Conservation (phyloP, 78 protist genomes). For the Capsaspora owczarzaki region DNA sequence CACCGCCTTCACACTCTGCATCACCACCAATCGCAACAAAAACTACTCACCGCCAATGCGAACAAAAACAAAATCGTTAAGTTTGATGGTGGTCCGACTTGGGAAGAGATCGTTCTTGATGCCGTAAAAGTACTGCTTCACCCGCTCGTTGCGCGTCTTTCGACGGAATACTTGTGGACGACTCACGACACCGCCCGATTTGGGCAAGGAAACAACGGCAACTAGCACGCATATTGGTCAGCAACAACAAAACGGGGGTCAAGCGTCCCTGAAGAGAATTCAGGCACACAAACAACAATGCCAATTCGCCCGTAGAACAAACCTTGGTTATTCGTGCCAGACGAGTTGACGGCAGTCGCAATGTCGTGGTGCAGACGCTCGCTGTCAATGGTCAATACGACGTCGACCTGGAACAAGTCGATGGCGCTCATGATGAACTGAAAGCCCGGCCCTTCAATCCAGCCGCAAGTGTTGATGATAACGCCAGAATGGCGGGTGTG, state of each 20-base stretch:
- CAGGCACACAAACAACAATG: too few relatives aligned
- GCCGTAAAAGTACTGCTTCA: constrained; percentile 57
- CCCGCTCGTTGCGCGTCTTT: constrained; percentile 24
- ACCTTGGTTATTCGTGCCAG: too few relatives aligned
- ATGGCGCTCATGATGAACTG: constrained; percentile 27
- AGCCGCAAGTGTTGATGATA: constrained; percentile 70
- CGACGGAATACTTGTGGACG: constrained; percentile 34
- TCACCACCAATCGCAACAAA: constrained; percentile 32
- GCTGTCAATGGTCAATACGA: constrained; percentile 29
- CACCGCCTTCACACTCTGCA: constrained; percentile 11
- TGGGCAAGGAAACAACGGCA: constrained; percentile 36
- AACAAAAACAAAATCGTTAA: constrained; percentile 36
- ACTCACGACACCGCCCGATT: constrained; percentile 50
- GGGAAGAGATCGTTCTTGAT: constrained; percentile 35
- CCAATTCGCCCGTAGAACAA: too few relatives aligned
- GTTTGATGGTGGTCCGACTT: constrained; percentile 16
- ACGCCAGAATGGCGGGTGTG: too few relatives aligned
- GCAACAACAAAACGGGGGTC: too few relatives aligned
- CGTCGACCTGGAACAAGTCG: not conserved
- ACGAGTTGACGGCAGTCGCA: not conserved
- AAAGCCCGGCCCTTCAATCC: constrained; percentile 71
- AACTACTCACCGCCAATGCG: constrained; percentile 44
- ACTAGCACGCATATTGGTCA: too few relatives aligned
- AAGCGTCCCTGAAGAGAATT: too few relatives aligned
- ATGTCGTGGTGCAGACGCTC: constrained; percentile 51